Percentiles rank a stretch among this genome's conserved stretches.
Evolutionary conservation across 2,329 filamentous ascomycete genomes (phyloP).

Genomic region (Leptographium radiaticola): DNA sequence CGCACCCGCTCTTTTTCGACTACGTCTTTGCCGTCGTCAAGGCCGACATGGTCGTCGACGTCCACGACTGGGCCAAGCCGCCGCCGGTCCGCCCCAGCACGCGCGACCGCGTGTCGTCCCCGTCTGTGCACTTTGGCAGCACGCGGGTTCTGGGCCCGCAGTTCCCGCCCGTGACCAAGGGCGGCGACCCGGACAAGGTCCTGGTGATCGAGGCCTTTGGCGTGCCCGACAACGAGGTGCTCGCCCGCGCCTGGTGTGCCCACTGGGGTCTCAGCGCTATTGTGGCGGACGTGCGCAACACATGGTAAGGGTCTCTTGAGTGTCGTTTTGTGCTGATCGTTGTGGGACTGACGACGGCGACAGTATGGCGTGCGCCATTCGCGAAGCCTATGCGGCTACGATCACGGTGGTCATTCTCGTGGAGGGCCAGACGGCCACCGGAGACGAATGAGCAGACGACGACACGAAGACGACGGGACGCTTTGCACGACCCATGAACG

Average conservation of each 20-base stretch:
- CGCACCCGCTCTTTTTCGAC: slow-evolving; percentile 60
- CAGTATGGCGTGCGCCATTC: slow-evolving; percentile 59
- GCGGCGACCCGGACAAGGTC: slow-evolving; percentile 49
- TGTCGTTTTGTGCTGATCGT: background rate
- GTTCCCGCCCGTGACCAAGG: slow-evolving; percentile 12
- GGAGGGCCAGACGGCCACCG: slow-evolving; percentile 21
- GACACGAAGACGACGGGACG: background rate
- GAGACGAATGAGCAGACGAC: slow-evolving; percentile 4
- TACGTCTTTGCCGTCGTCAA: slow-evolving; percentile 47
- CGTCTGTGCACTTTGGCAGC: slow-evolving; percentile 8
- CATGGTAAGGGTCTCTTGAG: slow-evolving; percentile 37
- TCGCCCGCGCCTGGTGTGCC: slow-evolving; percentile 64
- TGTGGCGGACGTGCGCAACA: slow-evolving; percentile 54
- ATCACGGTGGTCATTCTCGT: slow-evolving; percentile 60
- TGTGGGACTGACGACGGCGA: slow-evolving; percentile 1
- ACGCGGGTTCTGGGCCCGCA: slow-evolving; percentile 7
- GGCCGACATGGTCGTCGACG: slow-evolving; percentile 51
- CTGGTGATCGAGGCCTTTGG: slow-evolving; percentile 62
- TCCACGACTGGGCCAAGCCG: slow-evolving; percentile 50
- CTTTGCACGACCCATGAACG: too few relatives aligned
- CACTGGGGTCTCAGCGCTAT: slow-evolving; percentile 62
- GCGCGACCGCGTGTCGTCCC: slow-evolving; percentile 7
- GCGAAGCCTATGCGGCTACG: slow-evolving; percentile 63
- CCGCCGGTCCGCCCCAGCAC: slow-evolving; percentile 4
- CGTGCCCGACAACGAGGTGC: slow-evolving; percentile 61